phyloP scores from a whole-genome alignment of 306 rosid species.

The Vigna hirtella region DNA sequence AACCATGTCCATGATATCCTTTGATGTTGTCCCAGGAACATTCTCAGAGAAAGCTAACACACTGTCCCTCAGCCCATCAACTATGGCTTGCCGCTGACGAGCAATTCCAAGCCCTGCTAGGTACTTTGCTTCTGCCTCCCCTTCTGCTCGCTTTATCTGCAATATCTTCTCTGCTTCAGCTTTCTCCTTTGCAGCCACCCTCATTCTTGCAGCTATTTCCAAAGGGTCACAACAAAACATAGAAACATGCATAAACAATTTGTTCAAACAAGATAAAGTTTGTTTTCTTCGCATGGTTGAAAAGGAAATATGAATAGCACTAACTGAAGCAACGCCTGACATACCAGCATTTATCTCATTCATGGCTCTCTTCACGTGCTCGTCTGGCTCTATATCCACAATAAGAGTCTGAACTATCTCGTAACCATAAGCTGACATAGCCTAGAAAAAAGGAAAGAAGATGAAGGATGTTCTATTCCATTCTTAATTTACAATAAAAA shows the following conservation, averaged over 20 bases:
- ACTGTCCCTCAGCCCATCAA: slow-evolving; percentile 85
- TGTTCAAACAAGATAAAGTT: too few species aligned
- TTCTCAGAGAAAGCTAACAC: slow-evolving; percentile 79
- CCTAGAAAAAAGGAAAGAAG: slow-evolving; percentile 49
- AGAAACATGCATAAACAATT: too few species aligned
- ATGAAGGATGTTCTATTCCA: neutral
- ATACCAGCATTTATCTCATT: slow-evolving; percentile 87
- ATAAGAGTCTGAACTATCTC: slow-evolving; percentile 21
- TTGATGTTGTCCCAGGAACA: slow-evolving; percentile 82
- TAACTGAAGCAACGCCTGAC: neutral
- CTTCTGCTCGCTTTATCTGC: slow-evolving; percentile 3
- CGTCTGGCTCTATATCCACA: slow-evolving; percentile 9
- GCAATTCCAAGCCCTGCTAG: neutral
- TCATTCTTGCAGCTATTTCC: neutral
- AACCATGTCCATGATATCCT: slow-evolving; percentile 95
- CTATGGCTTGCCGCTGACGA: slow-evolving; percentile 46
- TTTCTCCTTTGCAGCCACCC: neutral
- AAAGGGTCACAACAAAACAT: too few species aligned
- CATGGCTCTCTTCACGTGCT: slow-evolving; percentile 82
- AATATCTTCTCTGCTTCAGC: slow-evolving; percentile 4
- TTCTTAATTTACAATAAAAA: neutral
- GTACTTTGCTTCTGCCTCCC: slow-evolving; percentile 6
- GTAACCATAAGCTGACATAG: slow-evolving; percentile 70
- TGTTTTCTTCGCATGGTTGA: neutral
- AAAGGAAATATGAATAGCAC: slow-evolving; percentile 1